Evolutionary conservation across 805 yeast species (phyloP).

Genomic region (Hanseniaspora guilliermondii): DNA sequence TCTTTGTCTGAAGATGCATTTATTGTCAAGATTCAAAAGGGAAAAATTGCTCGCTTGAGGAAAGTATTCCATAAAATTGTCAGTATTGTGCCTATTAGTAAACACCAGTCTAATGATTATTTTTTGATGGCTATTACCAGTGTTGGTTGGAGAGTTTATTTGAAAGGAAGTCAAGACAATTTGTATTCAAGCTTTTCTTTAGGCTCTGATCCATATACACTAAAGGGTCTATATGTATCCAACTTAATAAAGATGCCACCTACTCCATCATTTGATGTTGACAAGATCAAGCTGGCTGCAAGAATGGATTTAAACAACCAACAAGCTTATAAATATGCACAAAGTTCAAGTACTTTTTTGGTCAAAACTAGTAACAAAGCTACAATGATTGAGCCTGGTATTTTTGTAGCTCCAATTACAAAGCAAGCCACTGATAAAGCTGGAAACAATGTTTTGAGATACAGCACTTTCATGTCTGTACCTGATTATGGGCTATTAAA

Average conservation of each 20-base stretch:
- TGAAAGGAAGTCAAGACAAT: conserved; percentile 32
- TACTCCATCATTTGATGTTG: conserved; percentile 26
- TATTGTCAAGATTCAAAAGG: conserved; percentile 34
- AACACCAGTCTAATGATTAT: conserved; percentile 52
- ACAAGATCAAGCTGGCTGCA: conserved; percentile 20
- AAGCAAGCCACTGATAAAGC: conserved; percentile 16
- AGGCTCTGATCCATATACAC: not conserved
- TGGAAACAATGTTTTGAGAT: conserved; percentile 10
- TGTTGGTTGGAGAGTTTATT: conserved; percentile 68
- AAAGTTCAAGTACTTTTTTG: conserved; percentile 44
- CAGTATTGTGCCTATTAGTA: conserved; percentile 40
- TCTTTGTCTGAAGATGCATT: conserved; percentile 29
- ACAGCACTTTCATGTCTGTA: conserved; percentile 57
- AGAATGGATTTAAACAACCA: not conserved
- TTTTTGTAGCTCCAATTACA: conserved; percentile 55
- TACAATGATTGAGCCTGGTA: conserved; percentile 70
- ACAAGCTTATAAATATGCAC: conserved; percentile 20
- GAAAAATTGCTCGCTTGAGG: conserved; percentile 42
- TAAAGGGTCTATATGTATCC: conserved; percentile 21
- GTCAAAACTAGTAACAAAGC: conserved; percentile 47
- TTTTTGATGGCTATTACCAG: conserved; percentile 68
- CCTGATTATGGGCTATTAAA: conserved; percentile 79
- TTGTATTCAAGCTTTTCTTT: conserved; percentile 15
- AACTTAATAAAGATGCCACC: conserved; percentile 54
- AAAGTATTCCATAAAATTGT: conserved; percentile 48